phyloP scores from a whole-genome alignment of 2,329 filamentous ascomycete species.

The Fusarium irregulare region DNA sequence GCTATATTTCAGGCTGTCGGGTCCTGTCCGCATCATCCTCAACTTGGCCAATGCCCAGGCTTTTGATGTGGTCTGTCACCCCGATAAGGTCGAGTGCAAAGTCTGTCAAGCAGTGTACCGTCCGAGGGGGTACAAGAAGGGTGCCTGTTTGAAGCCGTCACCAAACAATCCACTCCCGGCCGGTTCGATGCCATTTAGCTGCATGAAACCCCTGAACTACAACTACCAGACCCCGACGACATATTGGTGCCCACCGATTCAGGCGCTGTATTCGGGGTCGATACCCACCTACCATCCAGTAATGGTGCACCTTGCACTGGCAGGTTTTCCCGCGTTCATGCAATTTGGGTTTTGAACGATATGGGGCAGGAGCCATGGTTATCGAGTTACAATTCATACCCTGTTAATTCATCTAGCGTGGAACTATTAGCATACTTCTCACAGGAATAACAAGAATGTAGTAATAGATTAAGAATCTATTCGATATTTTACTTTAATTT shows the following conservation, averaged over 20 bases:
- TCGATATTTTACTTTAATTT: no score
- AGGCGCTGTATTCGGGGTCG: no score
- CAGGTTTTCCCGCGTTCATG: not conserved
- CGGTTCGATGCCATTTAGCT: not conserved
- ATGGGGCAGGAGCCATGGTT: no score
- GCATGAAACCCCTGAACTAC: not conserved
- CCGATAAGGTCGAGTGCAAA: not conserved
- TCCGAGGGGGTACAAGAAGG: conserved; percentile 14
- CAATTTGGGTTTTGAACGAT: not conserved
- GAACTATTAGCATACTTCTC: no score
- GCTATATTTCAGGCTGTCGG: conserved; percentile 1
- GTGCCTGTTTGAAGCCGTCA: not conserved
- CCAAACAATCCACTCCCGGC: not conserved
- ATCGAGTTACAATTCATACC: no score
- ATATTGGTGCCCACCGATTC: not conserved
- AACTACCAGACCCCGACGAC: not conserved
- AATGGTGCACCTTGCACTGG: not conserved
- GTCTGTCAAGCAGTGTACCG: conserved; percentile 10
- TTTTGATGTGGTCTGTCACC: conserved; percentile 21
- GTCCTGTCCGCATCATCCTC: conserved; percentile 16
- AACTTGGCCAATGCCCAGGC: not conserved
- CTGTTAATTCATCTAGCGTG: no score
- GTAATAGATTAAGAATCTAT: no score
- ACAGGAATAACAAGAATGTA: no score
- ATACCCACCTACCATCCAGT: not conserved